Base-by-base conservation (phyloP, 164 flowering plant species). In the Annona cherimola region DNA sequence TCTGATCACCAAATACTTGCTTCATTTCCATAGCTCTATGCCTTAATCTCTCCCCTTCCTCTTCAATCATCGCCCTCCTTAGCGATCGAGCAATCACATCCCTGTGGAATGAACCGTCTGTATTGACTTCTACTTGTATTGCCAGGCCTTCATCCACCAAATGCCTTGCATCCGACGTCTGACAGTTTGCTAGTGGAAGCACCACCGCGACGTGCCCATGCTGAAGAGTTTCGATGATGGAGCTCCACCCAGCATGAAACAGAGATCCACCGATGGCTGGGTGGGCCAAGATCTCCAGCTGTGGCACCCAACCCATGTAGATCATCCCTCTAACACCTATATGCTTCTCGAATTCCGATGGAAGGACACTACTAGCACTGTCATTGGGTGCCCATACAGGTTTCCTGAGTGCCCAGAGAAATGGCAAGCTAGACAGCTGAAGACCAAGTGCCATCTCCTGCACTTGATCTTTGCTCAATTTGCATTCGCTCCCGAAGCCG, bases 171-270 rank as follows among this genome's bases (percentile, higher is more conserved):
- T 84, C 83, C 50, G 86, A 20, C 4, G 84, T 86, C 71, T 89
- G 92, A 42, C 85, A 88, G 41, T 77, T 77, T 67, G 80, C 4
- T 35, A 86, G 42, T 0, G 90, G 92, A 42, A 89, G 66, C 44
- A 84, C 16, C 4, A 90, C 74, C 68, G 87, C 50, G 39, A 79
- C 82, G 11, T 78, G 75, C 4, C 93, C 93, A 1, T 72, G 68
- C 0, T 74, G 59, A 0, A 88, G 76, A 0, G 81, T 88, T 76
- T 91, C 96, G 0, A 85, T 67, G 0, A 83, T 81, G 26, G 91
- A 91, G 74, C 78, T 84, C 88, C 87, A 86, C 1, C 93, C 93
- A 43, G 87, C 81, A 68, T 89, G 91, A 54, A 90, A 86, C 80
- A 90, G 66, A 74, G 82, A 88, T 1, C 88, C 89, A 3, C 88